Percentiles rank a stretch among this genome's conserved stretches.
These are phyloP conservation scores for Xanthoceras sorbifolium DNA, from an alignment of 345 rosid species.

Conservation along the genomic window DNA sequence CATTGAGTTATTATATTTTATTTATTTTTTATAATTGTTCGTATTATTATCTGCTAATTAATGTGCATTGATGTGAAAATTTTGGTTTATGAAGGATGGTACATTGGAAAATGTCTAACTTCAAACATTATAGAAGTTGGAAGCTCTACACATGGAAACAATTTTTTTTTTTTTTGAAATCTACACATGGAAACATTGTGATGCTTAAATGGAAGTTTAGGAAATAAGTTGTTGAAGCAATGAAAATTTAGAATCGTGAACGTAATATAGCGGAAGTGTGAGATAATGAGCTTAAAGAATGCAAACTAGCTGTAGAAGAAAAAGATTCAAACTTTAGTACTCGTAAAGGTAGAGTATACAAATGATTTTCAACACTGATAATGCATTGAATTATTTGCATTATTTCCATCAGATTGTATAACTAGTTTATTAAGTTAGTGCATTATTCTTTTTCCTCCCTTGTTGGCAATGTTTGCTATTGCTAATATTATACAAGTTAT, in stretches of 20 bases:
- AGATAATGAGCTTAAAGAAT: not conserved
- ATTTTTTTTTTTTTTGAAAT: not conserved
- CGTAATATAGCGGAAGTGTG: not conserved
- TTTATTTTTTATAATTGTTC: not conserved
- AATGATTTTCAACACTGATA: not conserved
- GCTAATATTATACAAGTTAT: not conserved
- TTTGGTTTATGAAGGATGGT: not conserved
- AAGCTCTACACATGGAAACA: not conserved
- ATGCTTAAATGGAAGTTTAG: not conserved
- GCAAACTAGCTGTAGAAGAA: not conserved
- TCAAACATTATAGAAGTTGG: not conserved
- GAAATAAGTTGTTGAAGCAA: not conserved
- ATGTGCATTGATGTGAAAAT: not conserved
- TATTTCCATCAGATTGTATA: not conserved
- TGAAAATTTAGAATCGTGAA: not conserved
- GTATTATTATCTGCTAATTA: not conserved
- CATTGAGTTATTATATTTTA: not conserved
- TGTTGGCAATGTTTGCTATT: slow-evolving; percentile 2
- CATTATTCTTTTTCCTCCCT: not conserved
- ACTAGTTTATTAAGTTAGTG: not conserved
- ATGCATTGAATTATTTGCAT: not conserved
- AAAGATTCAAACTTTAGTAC: not conserved
- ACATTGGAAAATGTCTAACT: not conserved
- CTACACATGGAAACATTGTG: not conserved
- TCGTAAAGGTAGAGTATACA: not conserved